Base-by-base conservation (phyloP, 768 basidiomycete species). In the Mycena galericulata region DNA sequence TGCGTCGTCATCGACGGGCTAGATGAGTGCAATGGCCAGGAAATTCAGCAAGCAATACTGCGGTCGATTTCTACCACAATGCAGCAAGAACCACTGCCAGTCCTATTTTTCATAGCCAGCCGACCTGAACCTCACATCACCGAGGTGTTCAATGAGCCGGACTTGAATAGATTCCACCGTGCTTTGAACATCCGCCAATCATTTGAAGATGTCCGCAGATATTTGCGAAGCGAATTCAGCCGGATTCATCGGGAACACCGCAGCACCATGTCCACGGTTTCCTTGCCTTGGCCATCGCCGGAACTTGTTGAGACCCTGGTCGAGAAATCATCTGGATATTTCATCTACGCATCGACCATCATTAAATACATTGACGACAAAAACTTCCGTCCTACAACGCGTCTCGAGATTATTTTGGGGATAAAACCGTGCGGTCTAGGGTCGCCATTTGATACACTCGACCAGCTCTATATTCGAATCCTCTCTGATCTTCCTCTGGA, bases 41-140 rank as follows among this genome's bases (percentile, higher is more conserved):
- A 54, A 14, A 36, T 53, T 2, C 77, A 76, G 24, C 49, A 30
- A 14, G 57, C 68, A 18, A 56, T 77, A 27, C 53, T 79, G 15
- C 27, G 29, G 4, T 47, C 65, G 2, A 68, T 76, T 29, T n/a
- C n/a, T n/a, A n/a, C n/a, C 47, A 30, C 0, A 26, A 27, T 8
- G 40, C 69, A 0, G 14, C 68, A 0, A 15, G 18, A 9, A 41
- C 32, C 26, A 1, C 34, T 14, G 34, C 54, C 72, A 20, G 71
- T 74, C 1, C 38, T 80, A 15, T 74, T 79, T 49, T 40, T 79
- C 14, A 70, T 80, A 34, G 62, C 73, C 11, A 78, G 77, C 58
- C 69, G 79, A 1, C 75, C 78, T 4, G 79, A 79, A 55, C 54
- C 68, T 10, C 65, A 73, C n/a, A 69, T 80, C 7, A 43, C 43